Evolutionary conservation across 495 filamentous ascomycete species (phyloP).

Genomic region (Polyplosphaeria fusca): DNA sequence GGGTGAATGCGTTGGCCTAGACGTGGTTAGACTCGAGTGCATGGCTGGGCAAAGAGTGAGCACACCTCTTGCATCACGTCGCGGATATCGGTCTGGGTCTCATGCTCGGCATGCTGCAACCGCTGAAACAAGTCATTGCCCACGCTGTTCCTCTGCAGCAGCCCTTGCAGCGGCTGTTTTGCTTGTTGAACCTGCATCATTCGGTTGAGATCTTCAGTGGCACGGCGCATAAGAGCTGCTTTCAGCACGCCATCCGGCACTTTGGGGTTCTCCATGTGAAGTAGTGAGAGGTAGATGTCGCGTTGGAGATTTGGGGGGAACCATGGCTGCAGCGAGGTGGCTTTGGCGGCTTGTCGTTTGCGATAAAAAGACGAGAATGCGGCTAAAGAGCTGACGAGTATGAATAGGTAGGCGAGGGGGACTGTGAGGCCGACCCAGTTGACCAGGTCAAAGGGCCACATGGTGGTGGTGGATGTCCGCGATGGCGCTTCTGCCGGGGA

Average conservation of each 20-base stretch:
- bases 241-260: slow-evolving; percentile 84
- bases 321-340: slow-evolving; percentile 83
- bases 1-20: slow-evolving; percentile 80
- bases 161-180: slow-evolving; percentile 76
- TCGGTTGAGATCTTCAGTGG: slow-evolving; percentile 84
- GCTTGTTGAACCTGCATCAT: slow-evolving; percentile 79
- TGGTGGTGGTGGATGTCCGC: not conserved
- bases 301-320: slow-evolving; percentile 85
- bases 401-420: slow-evolving; percentile 80
- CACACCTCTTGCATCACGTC: slow-evolving; percentile 89
- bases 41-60: not conserved
- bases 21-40: not conserved
- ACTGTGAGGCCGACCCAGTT: slow-evolving; percentile 79
- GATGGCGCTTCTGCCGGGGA: not conserved
- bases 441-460: slow-evolving; percentile 49
- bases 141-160: slow-evolving; percentile 86
- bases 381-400: slow-evolving; percentile 80
- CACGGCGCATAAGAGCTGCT: slow-evolving; percentile 84
- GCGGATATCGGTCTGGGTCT: slow-evolving; percentile 91
- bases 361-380: slow-evolving; percentile 92
- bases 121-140: slow-evolving; percentile 96
- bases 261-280: slow-evolving; percentile 72
- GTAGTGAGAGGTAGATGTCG: slow-evolving; percentile 88
- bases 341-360: slow-evolving; percentile 83
- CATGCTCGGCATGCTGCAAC: slow-evolving; percentile 86